Evolutionary conservation across 2,329 filamentous ascomycete species (phyloP).

Genomic region (Elsinoe ampelina): DNA sequence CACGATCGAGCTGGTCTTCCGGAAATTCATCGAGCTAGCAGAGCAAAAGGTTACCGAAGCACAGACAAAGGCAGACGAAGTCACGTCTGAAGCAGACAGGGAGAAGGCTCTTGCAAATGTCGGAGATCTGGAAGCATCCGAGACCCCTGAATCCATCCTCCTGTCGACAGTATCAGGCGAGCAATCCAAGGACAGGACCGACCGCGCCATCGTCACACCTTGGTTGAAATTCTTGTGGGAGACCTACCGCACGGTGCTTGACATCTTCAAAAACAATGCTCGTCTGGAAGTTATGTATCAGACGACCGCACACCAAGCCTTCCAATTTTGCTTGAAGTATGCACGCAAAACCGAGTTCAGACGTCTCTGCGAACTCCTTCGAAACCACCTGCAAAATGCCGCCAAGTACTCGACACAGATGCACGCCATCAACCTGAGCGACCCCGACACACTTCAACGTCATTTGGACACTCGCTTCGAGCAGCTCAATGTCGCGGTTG

Average conservation of each 20-base stretch:
- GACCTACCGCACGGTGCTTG: slow-evolving; percentile 94
- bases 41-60: slow-evolving; percentile 93
- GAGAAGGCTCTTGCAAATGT: slow-evolving; percentile 63
- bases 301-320: slow-evolving; percentile 93
- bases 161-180: slow-evolving; percentile 96
- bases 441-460: slow-evolving; percentile 92
- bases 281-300: slow-evolving; percentile 97
- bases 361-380: slow-evolving; percentile 91
- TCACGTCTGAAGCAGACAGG: slow-evolving; percentile 78
- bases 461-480: slow-evolving; percentile 97
- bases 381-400: slow-evolving; percentile 97
- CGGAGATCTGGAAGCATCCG: slow-evolving; percentile 91
- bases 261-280: slow-evolving; percentile 98
- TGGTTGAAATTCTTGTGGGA: slow-evolving; percentile 99
- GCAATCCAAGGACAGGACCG: slow-evolving; percentile 92
- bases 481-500: slow-evolving; percentile 94
- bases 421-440: slow-evolving; percentile 98
- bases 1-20: slow-evolving; percentile 95
- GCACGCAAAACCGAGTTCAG: slow-evolving; percentile 98
- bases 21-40: slow-evolving; percentile 95
- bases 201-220: slow-evolving; percentile 94
- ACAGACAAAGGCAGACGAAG: slow-evolving; percentile 90
- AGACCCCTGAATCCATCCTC: slow-evolving; percentile 96
- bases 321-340: slow-evolving; percentile 98
- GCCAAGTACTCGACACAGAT: slow-evolving; percentile 99